Base-by-base conservation (phyloP, 2,329 filamentous ascomycete genomes). In the Colletotrichum higginsianum region DNA sequence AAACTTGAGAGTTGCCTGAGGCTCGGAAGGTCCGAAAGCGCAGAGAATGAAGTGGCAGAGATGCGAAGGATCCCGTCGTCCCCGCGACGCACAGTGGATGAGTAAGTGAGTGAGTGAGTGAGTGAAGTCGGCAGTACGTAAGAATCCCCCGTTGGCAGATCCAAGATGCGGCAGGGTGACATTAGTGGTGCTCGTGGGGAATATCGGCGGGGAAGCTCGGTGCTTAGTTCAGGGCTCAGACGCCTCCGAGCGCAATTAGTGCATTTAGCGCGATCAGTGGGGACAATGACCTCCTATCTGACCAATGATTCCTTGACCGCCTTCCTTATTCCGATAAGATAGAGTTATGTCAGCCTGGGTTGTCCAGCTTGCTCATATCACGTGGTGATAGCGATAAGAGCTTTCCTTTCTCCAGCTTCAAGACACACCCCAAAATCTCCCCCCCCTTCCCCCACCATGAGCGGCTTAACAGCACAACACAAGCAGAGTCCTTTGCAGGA, bases 301-400 rank as follows among this genome's bases (percentile, higher is more conserved):
- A 52, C 60, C 61, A 40, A 46, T 21, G 38, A 12, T 1, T 1
- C 2, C 21, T 15, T 67, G 40, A 61, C 61, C 67, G 67, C 67
- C 67, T 70, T 61, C 55, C 61, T 18, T 47, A 23, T 23, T 21
- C 49, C 21, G 46, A 13, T 0, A 21, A 8, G 0, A 2, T 12
- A 6, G 2, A 0, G 0, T 16, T 1, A 18, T 18, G 4, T 42
- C 2, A 30, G 15, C 47, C 23, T 53, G n/a, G 2, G 4, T 30
- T 30, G 26, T 5, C 18, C 0, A 8, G 12, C 1, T 23, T 23
- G 21, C 21, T 23, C 1, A 23, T 23, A 23, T 63, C 72, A 75
- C 74, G 70, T 75, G 74, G 55, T 26, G 73, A 75, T 76, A 76
- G 57, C 64, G 72, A 73, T 73, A 74, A 74, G 73, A 70, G 70